These are phyloP conservation scores for Ambrosia hybrid DNA, from an alignment of 140 eudicot genomes.

Conservation along the genomic window DNA sequence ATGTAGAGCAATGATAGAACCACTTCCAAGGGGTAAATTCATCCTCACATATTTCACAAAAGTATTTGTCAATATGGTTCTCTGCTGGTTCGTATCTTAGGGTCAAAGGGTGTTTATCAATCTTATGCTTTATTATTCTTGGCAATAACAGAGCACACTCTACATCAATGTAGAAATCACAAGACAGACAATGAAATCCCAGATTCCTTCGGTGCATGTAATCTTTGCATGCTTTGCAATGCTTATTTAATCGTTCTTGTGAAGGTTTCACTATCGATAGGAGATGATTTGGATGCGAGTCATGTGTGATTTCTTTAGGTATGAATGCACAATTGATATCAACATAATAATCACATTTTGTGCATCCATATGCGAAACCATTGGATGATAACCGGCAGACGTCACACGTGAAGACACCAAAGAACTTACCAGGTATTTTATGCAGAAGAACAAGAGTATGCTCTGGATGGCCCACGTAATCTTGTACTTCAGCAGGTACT, in stretches of 20 bases:
- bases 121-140: background rate
- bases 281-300: too few relatives aligned
- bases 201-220: background rate
- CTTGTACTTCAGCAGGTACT: too few relatives aligned
- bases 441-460: too few relatives aligned
- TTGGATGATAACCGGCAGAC: too few relatives aligned
- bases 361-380: too few relatives aligned
- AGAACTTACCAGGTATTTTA: too few relatives aligned
- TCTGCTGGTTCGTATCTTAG: constrained; percentile 7
- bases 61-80: background rate
- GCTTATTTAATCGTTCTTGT: too few relatives aligned
- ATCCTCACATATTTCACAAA: constrained; percentile 25
- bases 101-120: constrained; percentile 15
- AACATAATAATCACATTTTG: too few relatives aligned
- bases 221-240: background rate
- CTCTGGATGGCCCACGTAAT: too few relatives aligned
- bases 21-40: background rate
- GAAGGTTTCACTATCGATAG: background rate
- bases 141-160: constrained; percentile 10
- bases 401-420: too few relatives aligned
- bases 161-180: constrained; percentile 12
- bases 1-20: constrained; percentile 22
- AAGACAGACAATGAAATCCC: background rate
- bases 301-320: too few relatives aligned
- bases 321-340: too few relatives aligned